These are phyloP conservation scores for Closterium sp. DNA, from an alignment of 139 green algal genomes.

Conservation along the genomic window DNA sequence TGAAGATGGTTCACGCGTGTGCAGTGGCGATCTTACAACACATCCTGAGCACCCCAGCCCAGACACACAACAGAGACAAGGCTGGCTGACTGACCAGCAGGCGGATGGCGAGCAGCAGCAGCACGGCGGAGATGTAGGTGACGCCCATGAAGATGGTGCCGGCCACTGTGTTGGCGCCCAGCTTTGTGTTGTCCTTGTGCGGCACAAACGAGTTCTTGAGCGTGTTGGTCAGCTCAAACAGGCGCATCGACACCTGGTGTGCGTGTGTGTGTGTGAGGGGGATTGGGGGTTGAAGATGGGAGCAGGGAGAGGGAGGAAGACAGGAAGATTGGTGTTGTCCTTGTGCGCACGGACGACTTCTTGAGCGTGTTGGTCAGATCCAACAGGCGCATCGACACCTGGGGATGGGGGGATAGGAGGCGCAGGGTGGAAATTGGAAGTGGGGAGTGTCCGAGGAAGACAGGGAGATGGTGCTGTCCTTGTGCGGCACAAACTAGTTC, in stretches of 20 bases:
- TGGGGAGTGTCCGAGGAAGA: neutral
- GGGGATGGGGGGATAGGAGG: neutral
- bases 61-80: neutral
- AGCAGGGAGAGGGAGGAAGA: no score
- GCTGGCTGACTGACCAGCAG: neutral
- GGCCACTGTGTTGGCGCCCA: constrained; percentile 73
- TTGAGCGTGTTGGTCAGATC: constrained; percentile 79
- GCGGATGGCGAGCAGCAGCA: neutral
- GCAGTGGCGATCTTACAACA: neutral
- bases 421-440: no score
- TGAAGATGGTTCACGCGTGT: neutral
- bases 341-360: constrained; percentile 70
- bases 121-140: neutral
- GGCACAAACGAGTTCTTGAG: constrained; percentile 79
- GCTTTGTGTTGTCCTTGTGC: constrained; percentile 70
- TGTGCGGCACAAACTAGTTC: no score
- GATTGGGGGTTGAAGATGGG: neutral
- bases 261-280: no score
- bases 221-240: constrained; percentile 83
- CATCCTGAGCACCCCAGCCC: neutral
- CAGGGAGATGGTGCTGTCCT: neutral
- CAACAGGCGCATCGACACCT: constrained; percentile 78
- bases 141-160: neutral
- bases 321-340: constrained; percentile 73
- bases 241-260: constrained; percentile 64